Evolutionary conservation across 73 alveolate genomes (phyloP).

Genomic region (Paramecium pentaurelia): DNA sequence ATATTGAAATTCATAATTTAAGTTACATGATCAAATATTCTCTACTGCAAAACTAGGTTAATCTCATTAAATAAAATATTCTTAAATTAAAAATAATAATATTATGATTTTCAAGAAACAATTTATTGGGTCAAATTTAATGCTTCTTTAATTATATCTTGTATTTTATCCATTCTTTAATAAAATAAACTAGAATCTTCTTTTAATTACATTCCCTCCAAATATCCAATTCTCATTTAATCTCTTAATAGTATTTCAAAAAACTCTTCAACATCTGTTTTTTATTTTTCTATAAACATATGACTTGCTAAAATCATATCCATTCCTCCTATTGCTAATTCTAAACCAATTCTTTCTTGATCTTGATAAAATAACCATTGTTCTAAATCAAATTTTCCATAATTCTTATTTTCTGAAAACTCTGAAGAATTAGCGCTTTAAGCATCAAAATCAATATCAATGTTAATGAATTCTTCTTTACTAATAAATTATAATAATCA

Average conservation of each 20-base stretch:
- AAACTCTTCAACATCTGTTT: not conserved
- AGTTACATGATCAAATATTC: no score
- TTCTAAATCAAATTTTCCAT: constrained; percentile 7
- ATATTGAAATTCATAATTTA: no score
- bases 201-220: not conserved
- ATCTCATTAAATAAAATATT: no score
- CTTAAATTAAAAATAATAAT: no score
- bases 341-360: not conserved
- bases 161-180: not conserved
- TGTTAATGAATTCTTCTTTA: not conserved
- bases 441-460: not conserved
- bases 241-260: not conserved
- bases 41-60: no score
- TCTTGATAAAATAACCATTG: not conserved
- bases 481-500: not conserved
- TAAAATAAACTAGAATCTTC: not conserved
- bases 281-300: not conserved
- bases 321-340: not conserved
- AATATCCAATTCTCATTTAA: constrained; percentile 28
- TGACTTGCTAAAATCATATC: not conserved
- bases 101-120: no score
- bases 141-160: not conserved
- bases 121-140: not conserved
- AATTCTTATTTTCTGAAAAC: not conserved
- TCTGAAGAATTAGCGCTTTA: not conserved